Conservation (phyloP, 768 basidiomycete species). For the Pholiota molesta region DNA sequence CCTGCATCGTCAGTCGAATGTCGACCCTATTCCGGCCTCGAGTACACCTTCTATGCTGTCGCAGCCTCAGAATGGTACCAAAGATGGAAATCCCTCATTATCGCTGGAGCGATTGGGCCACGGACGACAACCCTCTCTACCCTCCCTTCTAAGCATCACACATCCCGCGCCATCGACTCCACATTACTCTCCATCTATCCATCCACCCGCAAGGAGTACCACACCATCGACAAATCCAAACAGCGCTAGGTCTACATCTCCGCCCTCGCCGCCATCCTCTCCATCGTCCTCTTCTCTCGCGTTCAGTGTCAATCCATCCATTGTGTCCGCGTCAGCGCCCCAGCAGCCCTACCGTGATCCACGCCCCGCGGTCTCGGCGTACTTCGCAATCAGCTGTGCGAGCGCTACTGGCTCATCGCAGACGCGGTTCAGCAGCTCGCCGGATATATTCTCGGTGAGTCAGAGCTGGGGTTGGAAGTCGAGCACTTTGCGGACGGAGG, state of each 20-base stretch:
- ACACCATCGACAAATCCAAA: conserved; percentile 31
- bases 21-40: conserved; percentile 78
- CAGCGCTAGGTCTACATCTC: conserved; percentile 25
- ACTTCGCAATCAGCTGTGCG: conserved; percentile 83
- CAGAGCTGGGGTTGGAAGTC: conserved; percentile 96
- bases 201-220: conserved; percentile 45
- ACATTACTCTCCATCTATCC: conserved; percentile 50
- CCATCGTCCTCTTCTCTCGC: conserved; percentile 18
- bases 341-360: conserved; percentile 77
- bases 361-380: conserved; percentile 69
- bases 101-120: conserved; percentile 14
- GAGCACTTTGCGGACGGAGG: conserved; percentile 52
- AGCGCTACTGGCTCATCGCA: conserved; percentile 80
- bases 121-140: conserved; percentile 34
- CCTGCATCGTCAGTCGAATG: conserved; percentile 80
- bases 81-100: conserved; percentile 6
- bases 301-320: conserved; percentile 17
- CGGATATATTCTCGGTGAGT: conserved; percentile 81
- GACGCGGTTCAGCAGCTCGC: conserved; percentile 83
- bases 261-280: conserved; percentile 19
- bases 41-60: conserved; percentile 48
- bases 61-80: conserved; percentile 2
- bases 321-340: conserved; percentile 39
- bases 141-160: conserved; percentile 24
- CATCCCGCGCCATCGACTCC: conserved; percentile 26